phyloP scores from a whole-genome alignment of 2,329 filamentous ascomycete species.

The Alternaria incomplexa region DNA sequence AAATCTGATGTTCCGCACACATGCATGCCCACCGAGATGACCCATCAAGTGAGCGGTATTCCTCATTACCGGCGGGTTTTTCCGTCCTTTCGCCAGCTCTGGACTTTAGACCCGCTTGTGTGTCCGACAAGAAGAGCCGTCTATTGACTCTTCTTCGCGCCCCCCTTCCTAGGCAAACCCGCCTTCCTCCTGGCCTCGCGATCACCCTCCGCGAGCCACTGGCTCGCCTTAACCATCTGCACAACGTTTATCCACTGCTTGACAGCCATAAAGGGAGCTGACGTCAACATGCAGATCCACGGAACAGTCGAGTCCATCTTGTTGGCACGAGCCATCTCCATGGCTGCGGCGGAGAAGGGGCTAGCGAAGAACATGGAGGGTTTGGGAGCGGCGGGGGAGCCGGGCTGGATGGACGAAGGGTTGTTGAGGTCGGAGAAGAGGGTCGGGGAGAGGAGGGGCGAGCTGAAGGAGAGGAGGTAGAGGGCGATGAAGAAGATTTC shows the following conservation, averaged over 20 bases:
- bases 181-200: conserved; percentile 63
- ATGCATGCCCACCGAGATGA: not conserved
- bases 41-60: not conserved
- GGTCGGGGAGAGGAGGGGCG: conserved; percentile 83
- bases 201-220: conserved; percentile 93
- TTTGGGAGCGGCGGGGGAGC: conserved; percentile 71
- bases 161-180: conserved; percentile 46
- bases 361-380: conserved; percentile 81
- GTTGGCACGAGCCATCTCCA: conserved; percentile 90
- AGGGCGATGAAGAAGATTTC: conserved; percentile 98
- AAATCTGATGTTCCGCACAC: not conserved
- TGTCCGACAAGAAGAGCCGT: not conserved
- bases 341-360: conserved; percentile 88
- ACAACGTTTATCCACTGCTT: conserved; percentile 96
- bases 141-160: conserved; percentile 34
- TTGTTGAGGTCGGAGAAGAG: conserved; percentile 69
- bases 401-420: conserved; percentile 61
- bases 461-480: conserved; percentile 96
- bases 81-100: not conserved
- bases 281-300: conserved; percentile 81
- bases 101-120: not conserved
- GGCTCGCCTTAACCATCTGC: conserved; percentile 91
- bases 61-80: not conserved
- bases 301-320: conserved; percentile 70
- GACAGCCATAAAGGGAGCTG: conserved; percentile 82